Percentiles rank a stretch among this genome's conserved stretches.
phyloP scores from a whole-genome alignment of 1,139 yeast species.

The Waltiozyma sp. region DNA sequence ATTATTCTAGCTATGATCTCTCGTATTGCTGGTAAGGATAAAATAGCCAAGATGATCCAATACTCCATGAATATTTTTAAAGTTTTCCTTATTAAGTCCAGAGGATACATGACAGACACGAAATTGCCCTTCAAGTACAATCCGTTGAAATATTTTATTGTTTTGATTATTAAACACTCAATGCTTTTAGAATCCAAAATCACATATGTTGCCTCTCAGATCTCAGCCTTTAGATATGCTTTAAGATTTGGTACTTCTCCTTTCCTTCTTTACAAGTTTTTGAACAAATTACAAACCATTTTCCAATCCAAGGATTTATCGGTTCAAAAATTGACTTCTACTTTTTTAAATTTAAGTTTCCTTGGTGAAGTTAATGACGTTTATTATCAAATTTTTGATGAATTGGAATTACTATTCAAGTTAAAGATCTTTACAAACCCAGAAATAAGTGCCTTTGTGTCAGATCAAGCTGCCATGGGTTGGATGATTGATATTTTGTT shows the following conservation, averaged over 20 bases:
- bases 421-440: conserved; percentile 36
- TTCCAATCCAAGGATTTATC: conserved; percentile 6
- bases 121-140: conserved; percentile 14
- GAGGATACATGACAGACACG: conserved; percentile 16
- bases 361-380: conserved; percentile 39
- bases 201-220: conserved; percentile 36
- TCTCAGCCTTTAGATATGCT: conserved; percentile 55
- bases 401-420: conserved; percentile 42
- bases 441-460: conserved; percentile 26
- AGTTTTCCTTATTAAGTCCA: conserved; percentile 34
- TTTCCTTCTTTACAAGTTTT: conserved; percentile 31
- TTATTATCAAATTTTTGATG: conserved; percentile 58
- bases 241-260: conserved; percentile 67
- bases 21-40: conserved; percentile 57
- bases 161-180: conserved; percentile 18
- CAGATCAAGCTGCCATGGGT: conserved; percentile 45
- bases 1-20: conserved; percentile 42
- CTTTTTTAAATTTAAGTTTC: conserved; percentile 31
- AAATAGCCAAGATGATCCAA: conserved; percentile 53
- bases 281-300: conserved; percentile 10
- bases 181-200: conserved; percentile 26
- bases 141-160: conserved; percentile 18
- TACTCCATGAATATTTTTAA: conserved; percentile 45
- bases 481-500: conserved; percentile 56
- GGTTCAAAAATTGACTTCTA: conserved; percentile 12